Evolutionary conservation across 225 moss, liverwort and hornwort species (phyloP).

Genomic region (Sphagnum tenellum): DNA sequence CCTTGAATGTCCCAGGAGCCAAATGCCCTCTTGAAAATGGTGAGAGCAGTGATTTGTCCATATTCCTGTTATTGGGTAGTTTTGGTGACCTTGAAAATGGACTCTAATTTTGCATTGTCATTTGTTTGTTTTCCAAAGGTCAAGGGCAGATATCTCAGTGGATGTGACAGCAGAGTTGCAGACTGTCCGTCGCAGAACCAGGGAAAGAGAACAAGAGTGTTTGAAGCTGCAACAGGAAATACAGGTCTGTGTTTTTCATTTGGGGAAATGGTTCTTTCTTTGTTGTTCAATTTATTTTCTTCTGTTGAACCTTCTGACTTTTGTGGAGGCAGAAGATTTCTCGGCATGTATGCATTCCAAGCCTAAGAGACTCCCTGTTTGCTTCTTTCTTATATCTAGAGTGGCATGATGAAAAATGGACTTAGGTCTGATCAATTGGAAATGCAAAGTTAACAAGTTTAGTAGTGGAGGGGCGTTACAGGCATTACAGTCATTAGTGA

Average conservation of each 20-base stretch:
- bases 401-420: no score
- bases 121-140: constrained; percentile 21
- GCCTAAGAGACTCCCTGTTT: no score
- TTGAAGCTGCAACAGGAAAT: constrained; percentile 62
- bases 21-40: no score
- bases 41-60: no score
- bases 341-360: no score
- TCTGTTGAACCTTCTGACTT: no score
- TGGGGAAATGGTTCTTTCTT: background rate
- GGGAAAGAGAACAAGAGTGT: constrained; percentile 71
- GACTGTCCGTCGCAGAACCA: constrained; percentile 51
- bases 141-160: constrained; percentile 53
- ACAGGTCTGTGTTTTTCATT: constrained; percentile 18
- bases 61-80: no score
- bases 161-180: constrained; percentile 58
- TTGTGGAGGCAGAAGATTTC: no score
- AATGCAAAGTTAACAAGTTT: background rate
- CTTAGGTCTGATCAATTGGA: no score
- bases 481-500: constrained; percentile 44
- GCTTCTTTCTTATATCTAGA: no score
- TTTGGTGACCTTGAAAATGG: no score
- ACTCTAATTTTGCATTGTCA: background rate
- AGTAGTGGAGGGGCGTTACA: constrained; percentile 10
- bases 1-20: no score
- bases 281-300: background rate